Evolutionary conservation across 768 basidiomycete species (phyloP).

Genomic region (Kockovaella imperatae): DNA sequence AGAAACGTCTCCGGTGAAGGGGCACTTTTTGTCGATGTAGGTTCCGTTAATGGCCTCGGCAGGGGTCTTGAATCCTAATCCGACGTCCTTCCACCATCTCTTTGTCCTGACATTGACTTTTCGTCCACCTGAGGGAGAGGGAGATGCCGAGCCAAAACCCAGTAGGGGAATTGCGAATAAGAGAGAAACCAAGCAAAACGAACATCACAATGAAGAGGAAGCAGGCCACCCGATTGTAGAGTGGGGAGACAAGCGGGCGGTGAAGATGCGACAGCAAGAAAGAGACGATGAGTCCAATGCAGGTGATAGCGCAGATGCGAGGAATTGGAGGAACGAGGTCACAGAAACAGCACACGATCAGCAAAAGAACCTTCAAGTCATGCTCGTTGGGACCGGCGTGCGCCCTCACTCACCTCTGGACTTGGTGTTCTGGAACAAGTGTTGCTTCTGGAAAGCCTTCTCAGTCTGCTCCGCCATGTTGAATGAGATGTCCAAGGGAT

Average conservation of each 20-base stretch:
- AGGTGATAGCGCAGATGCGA: background rate
- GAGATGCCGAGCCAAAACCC: background rate
- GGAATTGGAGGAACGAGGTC: background rate
- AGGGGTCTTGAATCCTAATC: slow-evolving; percentile 93
- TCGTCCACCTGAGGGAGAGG: slow-evolving; percentile 61
- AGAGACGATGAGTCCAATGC: background rate
- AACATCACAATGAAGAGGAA: background rate
- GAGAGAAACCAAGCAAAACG: too few species aligned
- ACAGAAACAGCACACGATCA: slow-evolving; percentile 10
- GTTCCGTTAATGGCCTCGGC: slow-evolving; percentile 86
- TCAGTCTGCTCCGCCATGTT: slow-evolving; percentile 64
- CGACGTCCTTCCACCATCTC: slow-evolving; percentile 99
- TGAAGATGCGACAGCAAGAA: background rate
- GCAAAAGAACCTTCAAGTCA: background rate
- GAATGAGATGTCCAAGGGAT: slow-evolving; percentile 12
- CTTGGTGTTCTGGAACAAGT: slow-evolving; percentile 97
- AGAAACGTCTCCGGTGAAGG: slow-evolving; percentile 91
- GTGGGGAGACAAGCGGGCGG: background rate
- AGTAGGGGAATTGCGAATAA: background rate
- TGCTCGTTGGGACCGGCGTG: background rate
- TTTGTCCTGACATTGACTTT: slow-evolving; percentile 90
- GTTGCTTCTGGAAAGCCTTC: slow-evolving; percentile 96
- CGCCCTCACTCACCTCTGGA: slow-evolving; percentile 66
- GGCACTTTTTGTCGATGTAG: slow-evolving; percentile 99
- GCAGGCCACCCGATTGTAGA: background rate